Evolutionary conservation across 768 basidiomycete species (phyloP).

Genomic region (Mycena crocata): DNA sequence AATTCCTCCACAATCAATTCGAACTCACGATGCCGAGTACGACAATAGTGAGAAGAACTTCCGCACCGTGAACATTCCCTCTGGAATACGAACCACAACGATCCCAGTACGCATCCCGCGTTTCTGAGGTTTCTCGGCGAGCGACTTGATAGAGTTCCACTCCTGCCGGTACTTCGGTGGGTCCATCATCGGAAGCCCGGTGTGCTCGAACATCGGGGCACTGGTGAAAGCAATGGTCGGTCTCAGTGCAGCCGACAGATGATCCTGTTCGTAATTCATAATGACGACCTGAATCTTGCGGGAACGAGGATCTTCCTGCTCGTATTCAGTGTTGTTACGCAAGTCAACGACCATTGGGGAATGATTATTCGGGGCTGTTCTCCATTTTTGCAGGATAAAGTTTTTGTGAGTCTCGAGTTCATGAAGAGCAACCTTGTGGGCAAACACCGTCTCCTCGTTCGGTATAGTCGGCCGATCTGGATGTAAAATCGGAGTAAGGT

Average conservation of each 20-base stretch:
- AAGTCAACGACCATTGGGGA: not conserved
- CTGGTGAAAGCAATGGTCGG: slow-evolving; percentile 13
- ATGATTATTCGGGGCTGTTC: slow-evolving; percentile 3
- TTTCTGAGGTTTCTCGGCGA: slow-evolving; percentile 16
- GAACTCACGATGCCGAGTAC: not conserved
- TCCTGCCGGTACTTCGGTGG: slow-evolving; percentile 7
- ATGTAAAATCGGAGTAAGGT: not conserved
- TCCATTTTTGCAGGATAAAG: slow-evolving; percentile 15
- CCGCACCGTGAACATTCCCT: slow-evolving; percentile 11
- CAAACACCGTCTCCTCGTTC: slow-evolving; percentile 16
- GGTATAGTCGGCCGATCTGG: slow-evolving; percentile 5
- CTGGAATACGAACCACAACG: slow-evolving; percentile 18
- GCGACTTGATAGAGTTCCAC: slow-evolving; percentile 15
- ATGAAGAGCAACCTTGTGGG: slow-evolving; percentile 9
- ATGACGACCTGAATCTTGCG: slow-evolving; percentile 12
- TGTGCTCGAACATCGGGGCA: slow-evolving; percentile 17
- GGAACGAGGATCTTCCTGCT: not conserved
- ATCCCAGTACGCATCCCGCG: slow-evolving; percentile 15
- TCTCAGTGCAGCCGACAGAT: not conserved
- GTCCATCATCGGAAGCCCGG: slow-evolving; percentile 10
- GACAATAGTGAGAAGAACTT: slow-evolving; percentile 19
- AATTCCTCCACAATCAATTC: not conserved
- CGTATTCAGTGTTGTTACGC: not conserved
- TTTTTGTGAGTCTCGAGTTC: slow-evolving; percentile 8
- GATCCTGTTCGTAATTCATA: slow-evolving; percentile 13